Evolutionary conservation across 805 yeast species (phyloP).

Genomic region (Saccharomycopsis selenospora): DNA sequence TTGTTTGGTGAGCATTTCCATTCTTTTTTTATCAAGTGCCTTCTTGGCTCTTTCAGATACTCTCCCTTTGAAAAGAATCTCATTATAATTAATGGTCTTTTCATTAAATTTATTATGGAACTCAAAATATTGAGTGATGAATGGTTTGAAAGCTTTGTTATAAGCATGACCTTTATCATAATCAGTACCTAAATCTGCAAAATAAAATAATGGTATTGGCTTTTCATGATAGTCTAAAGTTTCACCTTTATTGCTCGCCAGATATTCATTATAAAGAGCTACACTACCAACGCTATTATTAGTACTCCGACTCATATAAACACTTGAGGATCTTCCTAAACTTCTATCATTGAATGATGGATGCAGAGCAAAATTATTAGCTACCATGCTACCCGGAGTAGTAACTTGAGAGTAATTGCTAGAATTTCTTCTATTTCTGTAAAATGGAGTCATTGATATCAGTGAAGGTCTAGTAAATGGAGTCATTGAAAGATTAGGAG

Average conservation of each 20-base stretch:
- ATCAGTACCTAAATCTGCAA: conserved; percentile 8
- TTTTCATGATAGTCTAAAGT: conserved; percentile 5
- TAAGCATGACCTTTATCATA: conserved; percentile 7
- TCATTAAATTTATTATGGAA: conserved; percentile 11
- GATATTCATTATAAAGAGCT: not conserved
- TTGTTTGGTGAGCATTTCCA: conserved; percentile 10
- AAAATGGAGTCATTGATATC: not conserved
- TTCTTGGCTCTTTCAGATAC: not conserved
- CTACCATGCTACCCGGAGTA: not conserved
- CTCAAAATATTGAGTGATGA: conserved; percentile 10
- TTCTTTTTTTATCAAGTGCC: conserved; percentile 4
- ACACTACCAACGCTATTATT: conserved; percentile 1
- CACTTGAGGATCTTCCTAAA: not conserved
- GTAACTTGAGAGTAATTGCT: not conserved
- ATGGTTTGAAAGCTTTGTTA: conserved; percentile 2
- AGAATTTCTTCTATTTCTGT: conserved; percentile 2
- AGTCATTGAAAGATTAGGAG: conserved; percentile 5
- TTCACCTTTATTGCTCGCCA: not conserved
- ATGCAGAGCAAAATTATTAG: not conserved
- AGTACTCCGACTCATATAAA: not conserved
- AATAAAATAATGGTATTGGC: conserved; percentile 13
- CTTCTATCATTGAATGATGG: not conserved
- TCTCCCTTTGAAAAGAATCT: conserved; percentile 5
- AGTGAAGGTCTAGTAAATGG: conserved; percentile 6
- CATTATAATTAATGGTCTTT: conserved; percentile 12